Percentiles rank a stretch among this genome's conserved stretches.
phyloP scores from a whole-genome alignment of 2,329 filamentous ascomycete species.

The Biscogniauxia marginata region DNA sequence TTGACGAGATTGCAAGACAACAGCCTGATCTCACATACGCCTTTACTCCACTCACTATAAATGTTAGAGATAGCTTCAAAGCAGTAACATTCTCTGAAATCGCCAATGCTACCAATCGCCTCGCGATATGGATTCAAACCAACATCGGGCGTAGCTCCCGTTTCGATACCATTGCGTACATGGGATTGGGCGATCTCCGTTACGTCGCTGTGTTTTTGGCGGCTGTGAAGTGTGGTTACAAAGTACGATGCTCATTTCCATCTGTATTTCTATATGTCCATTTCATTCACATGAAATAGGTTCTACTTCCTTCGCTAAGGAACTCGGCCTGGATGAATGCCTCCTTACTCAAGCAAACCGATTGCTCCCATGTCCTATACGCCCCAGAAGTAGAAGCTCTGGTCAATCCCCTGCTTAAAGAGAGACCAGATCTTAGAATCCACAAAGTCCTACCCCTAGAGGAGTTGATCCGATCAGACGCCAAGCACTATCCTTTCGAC shows the following conservation, averaged over 20 bases:
- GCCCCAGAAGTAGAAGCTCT: slow-evolving; percentile 2
- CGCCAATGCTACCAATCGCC: slow-evolving; percentile 2
- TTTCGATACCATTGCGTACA: slow-evolving; percentile 11
- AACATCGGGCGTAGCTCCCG: not conserved
- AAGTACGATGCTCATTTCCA: slow-evolving; percentile 1
- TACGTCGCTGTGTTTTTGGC: slow-evolving; percentile 11
- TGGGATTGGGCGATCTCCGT: slow-evolving; percentile 10
- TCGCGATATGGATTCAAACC: not conserved
- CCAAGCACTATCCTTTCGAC: slow-evolving; percentile 9
- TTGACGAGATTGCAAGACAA: slow-evolving; percentile 5
- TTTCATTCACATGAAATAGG: not conserved
- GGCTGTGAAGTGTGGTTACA: slow-evolving; percentile 9
- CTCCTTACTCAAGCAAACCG: slow-evolving; percentile 5
- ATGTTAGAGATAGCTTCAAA: slow-evolving; percentile 3
- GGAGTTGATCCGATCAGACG: slow-evolving; percentile 2
- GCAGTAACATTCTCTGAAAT: slow-evolving; percentile 2
- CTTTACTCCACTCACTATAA: not conserved
- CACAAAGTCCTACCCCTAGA: slow-evolving; percentile 2
- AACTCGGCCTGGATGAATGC: slow-evolving; percentile 7
- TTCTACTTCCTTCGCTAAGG: slow-evolving; percentile 10
- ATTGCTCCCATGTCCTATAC: slow-evolving; percentile 7
- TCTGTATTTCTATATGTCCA: not conserved
- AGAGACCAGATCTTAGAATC: not conserved
- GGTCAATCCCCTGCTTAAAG: not conserved
- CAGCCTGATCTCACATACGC: slow-evolving; percentile 4